Percentiles rank a stretch among this genome's conserved stretches.
Conservation (phyloP, 2,329 filamentous ascomycete species). For the Alternaria sp. region DNA sequence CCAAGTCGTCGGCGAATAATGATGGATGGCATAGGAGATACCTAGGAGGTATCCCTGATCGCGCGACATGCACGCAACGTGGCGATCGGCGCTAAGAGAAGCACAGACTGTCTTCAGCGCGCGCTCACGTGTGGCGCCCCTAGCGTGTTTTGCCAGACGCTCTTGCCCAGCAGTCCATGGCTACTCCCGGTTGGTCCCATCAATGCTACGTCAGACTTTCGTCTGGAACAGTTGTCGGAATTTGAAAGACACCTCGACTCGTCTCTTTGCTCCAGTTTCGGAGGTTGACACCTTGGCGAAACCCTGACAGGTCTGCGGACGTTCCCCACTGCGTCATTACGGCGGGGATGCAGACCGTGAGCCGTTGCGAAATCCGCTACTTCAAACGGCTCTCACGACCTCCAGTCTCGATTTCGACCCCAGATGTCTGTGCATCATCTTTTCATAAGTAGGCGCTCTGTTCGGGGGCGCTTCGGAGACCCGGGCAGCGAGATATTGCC, state of each 20-base stretch:
- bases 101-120: conserved; percentile 7
- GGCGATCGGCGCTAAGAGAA: background rate
- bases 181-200: background rate
- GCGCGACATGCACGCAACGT: background rate
- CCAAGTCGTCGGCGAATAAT: background rate
- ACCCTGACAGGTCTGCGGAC: background rate
- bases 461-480: background rate
- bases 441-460: background rate
- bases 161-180: background rate
- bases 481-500: background rate
- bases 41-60: background rate
- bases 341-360: background rate
- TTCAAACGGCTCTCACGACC: background rate
- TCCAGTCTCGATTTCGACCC: background rate
- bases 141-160: background rate
- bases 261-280: background rate
- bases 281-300: conserved; percentile 2
- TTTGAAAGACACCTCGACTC: background rate
- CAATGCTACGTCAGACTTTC: background rate
- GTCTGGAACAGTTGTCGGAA: background rate
- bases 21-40: conserved; percentile 1
- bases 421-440: background rate
- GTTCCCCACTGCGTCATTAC: background rate
- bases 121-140: conserved; percentile 5
- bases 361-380: background rate